Evolutionary conservation across 2,329 filamentous ascomycete species (phyloP), one percentile per base, ranked within the genome.

Genomic region (Dactylonectria estremocensis): DNA sequence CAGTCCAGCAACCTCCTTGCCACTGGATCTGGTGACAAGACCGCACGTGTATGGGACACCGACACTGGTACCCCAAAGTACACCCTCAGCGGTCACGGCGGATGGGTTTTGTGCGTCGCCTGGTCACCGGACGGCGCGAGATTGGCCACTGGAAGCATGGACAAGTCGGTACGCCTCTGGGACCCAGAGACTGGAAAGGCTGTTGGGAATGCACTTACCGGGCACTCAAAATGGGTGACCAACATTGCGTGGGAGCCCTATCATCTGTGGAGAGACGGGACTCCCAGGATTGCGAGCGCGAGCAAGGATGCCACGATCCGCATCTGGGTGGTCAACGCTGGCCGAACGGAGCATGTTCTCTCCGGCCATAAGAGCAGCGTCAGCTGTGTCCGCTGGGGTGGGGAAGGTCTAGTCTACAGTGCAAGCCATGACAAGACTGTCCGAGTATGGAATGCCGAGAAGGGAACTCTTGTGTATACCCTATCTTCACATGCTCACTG

Each of bases 221-320:
- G 95, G 0, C 96, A 98, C 78, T 88, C 89, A 0, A 97, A 97
- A 81, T 97, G 93, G 90, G 92, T 98, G 64, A 95, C 93, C 20
- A 94, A 90, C 77, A 85, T 98, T 53, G 90, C 92, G 0, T 99
- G 96, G 96, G 94, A 98, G 79, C 96, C 96, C 10, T 97, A 95
- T 80, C 95, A 98, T 79, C 83, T 93, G 20, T 95, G 95, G 85
- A 83, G 87, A 18, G 86, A 88, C 60, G 92, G 90, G n/a, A 90
- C 92, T 14, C 92, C 93, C 14, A 89, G 94, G 57, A 83, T 99
- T 61, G 96, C 94, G 3, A 97, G 93, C 22, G 93, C 93, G 1
- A 96, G 93, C 54, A 97, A 97, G 80, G 96, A 99, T 80, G 89
- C 90, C 22, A 98, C 95, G 0, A 90, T 97, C 48, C 88, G 95